Base-by-base conservation (phyloP, 75 land plant species). In the Selaginella tamariscina region DNA sequence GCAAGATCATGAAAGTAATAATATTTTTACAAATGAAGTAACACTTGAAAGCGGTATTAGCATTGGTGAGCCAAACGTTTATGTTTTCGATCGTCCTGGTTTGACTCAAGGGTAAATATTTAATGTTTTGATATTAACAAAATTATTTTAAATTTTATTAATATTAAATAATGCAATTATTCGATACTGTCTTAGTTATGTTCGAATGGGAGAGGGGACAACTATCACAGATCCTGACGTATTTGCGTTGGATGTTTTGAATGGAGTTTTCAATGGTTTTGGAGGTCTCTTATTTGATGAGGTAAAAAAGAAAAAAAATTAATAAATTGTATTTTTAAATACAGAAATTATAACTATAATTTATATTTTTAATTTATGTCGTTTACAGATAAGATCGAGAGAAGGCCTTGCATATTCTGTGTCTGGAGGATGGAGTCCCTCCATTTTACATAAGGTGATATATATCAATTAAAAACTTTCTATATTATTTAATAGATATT, bases 381-480 rank as follows among this genome's bases (percentile, higher is more conserved):
- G 21, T 32, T 2, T 49, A 30, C 75, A 73, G 75, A 55, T 73
- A 2, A 33, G 75, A 30, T 73, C 75, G 1, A 73, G 56, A 56
- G 75, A 73, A 27, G 75, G 75, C n/a, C 75, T 73, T 18, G 75
- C 75, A 26, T 73, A 73, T 27, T 73, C 75, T 1, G 71, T 73
- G 20, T 73, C 74, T 32, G 75, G 75, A 29, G 75, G 75, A 63
- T 73, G 75, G 75, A 44, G 55, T 22, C 75, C 75, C 21, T 68
- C 75, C 32, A 57, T 67, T 8, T 70, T 67, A 22, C 75, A 73
- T 27, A 71, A 70, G 28, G 75, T 73, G n/a, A n/a, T n/a, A n/a
- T n/a, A n/a, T n/a, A n/a, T n/a, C n/a, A n/a, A n/a, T n/a, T n/a
- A n/a, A n/a, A n/a, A n/a, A n/a, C n/a, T n/a, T n/a, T n/a, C n/a